Base-by-base conservation (phyloP, 1,284 basidiomycete genomes). In the Amylostereum chailletii region DNA sequence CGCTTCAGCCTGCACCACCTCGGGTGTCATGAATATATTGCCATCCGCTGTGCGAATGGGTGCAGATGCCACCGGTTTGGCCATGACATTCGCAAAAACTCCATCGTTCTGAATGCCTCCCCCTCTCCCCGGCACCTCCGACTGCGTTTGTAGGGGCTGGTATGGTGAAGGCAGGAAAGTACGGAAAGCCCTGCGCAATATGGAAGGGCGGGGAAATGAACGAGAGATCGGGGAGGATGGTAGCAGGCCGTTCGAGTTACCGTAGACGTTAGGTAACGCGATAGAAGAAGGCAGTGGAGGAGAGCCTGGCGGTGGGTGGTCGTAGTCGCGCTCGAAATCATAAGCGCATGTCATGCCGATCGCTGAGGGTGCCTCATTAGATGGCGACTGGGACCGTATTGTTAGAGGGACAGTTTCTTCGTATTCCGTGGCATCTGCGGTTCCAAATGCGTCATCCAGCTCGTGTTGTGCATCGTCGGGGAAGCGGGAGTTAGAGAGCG, bases 31-130 rank as follows among this genome's bases (percentile, higher is more conserved):
- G 63, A 78, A 68, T 3, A 77, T 70, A 46, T 83, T 79, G 5
- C 85, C 89, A 68, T 75, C 77, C 53, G 75, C 73, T 27, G 70
- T 70, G 39, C 57, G 68, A 30, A 79, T 65, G n/a, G 74, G 64
- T 31, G 74, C 64, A 3, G 69, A 62, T 47, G 69, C 63, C 40
- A 70, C 71, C 1, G 95, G 94, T 64, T 97, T 95, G 0, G 95
- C 96, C 53, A 81, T 85, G 36, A 99, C 82, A 63, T 99, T 99
- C 42, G 89, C 85, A 65, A 98, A 99, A 3, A 99, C 94, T 9
- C 95, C 95, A 59, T 96, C 94, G 60, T 95, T 94, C 42, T 89
- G 82, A 5, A 75, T 77, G 0, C 93, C 93, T 1, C 90, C 86
- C 11, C 90, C 93, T n/a, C 75, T 59, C 5, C 66, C 60, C 5